A percentile compares a stretch with the other conserved stretches of the same genome.
These are phyloP conservation scores for Zea luxurians DNA, from an alignment of 176 grass and related monocot species.

Conservation along the genomic window DNA sequence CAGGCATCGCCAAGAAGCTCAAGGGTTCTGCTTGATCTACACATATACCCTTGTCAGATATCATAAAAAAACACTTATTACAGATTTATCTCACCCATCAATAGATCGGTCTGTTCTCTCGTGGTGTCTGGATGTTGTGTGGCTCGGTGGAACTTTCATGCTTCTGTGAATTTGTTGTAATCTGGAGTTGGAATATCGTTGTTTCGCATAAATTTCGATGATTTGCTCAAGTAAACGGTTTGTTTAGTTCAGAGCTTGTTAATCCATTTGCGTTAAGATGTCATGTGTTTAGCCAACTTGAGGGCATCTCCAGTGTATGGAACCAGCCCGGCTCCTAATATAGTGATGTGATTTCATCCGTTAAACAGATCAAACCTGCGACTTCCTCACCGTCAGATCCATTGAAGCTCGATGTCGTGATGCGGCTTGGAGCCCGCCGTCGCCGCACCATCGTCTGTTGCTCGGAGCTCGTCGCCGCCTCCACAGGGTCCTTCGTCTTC, in stretches of 20 bases:
- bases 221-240: neutral
- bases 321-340: no score
- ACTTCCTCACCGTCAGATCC: no score
- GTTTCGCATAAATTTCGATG: constrained; percentile 30
- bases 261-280: neutral
- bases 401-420: no score
- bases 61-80: constrained; percentile 5
- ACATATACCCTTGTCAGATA: neutral
- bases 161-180: constrained; percentile 33
- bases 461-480: no score
- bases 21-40: constrained; percentile 50
- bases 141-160: constrained; percentile 16
- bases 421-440: no score
- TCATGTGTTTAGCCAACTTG: no score
- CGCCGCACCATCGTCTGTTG: no score
- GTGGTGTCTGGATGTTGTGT: constrained; percentile 2
- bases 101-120: constrained; percentile 25
- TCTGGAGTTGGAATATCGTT: constrained; percentile 6
- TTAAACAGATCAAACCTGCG: no score
- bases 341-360: no score
- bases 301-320: no score
- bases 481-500: no score
- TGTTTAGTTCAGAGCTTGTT: neutral
- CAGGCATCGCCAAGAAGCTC: constrained; percentile 77
- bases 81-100: constrained; percentile 19